Conservation (phyloP, 73 alveolate species). For the Halteria grandinella region DNA sequence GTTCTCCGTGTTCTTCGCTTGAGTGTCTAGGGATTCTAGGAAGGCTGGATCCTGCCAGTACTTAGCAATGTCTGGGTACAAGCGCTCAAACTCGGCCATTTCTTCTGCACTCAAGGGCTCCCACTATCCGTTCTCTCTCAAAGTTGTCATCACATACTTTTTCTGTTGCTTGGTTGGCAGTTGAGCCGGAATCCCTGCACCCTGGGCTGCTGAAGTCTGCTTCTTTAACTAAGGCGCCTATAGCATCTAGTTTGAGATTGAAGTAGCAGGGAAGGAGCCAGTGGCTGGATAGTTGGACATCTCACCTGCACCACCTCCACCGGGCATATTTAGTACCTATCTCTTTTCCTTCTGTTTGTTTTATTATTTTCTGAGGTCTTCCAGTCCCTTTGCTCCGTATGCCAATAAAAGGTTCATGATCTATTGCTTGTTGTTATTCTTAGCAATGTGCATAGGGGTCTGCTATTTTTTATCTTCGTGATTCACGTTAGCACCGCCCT, state of each 20-base stretch:
- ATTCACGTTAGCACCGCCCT: constrained; percentile 71
- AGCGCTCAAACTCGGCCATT: constrained; percentile 66
- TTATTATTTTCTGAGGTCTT: constrained; percentile 27
- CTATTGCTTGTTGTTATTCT: neutral
- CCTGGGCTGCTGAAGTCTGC: constrained; percentile 19
- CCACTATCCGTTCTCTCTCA: constrained; percentile 73
- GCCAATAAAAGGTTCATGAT: constrained; percentile 9
- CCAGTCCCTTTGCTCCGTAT: constrained; percentile 31
- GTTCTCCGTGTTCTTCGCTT: constrained; percentile 72
- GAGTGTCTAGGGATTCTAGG: constrained; percentile 65
- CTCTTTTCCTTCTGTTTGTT: neutral
- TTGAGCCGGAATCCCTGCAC: constrained; percentile 17
- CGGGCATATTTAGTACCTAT: no score
- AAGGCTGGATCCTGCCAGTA: constrained; percentile 72
- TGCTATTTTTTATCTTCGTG: constrained; percentile 67
- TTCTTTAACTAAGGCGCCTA: no score
- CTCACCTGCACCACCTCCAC: no score
- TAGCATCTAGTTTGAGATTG: no score
- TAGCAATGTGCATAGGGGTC: constrained; percentile 51
- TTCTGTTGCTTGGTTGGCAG: constrained; percentile 26
- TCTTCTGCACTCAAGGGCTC: constrained; percentile 75
- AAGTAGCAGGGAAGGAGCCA: constrained; percentile 42
- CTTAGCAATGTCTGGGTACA: constrained; percentile 81
- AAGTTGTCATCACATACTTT: constrained; percentile 11
- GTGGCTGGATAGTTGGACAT: no score